Conservation (phyloP, 2,329 filamentous ascomycete species). For the Calycina marina region DNA sequence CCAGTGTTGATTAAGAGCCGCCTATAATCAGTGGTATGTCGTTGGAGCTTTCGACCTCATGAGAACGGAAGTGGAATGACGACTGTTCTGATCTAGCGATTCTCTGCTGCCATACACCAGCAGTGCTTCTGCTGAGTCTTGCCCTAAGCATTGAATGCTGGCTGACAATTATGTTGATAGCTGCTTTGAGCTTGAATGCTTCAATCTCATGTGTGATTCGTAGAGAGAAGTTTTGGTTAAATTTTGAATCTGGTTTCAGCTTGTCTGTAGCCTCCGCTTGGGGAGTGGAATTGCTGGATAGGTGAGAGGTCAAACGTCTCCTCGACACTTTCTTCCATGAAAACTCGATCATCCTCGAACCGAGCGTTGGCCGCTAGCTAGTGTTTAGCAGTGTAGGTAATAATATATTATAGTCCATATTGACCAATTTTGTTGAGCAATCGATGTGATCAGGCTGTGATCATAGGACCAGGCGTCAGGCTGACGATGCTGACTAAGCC, state of each 20-base stretch:
- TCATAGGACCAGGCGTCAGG: too few relatives aligned
- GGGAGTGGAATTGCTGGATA: slow-evolving; percentile 13
- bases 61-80: background rate
- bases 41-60: background rate
- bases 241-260: slow-evolving; percentile 5
- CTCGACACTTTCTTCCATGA: slow-evolving; percentile 2
- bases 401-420: too few relatives aligned
- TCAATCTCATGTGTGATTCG: slow-evolving; percentile 1
- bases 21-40: background rate
- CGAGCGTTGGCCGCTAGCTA: background rate
- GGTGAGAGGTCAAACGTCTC: slow-evolving; percentile 8
- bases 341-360: background rate
- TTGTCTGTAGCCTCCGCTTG: slow-evolving; percentile 1
- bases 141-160: slow-evolving; percentile 26
- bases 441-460: too few relatives aligned
- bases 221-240: slow-evolving; percentile 14
- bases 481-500: too few relatives aligned
- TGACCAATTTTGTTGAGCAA: too few relatives aligned
- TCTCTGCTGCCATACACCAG: slow-evolving; percentile 21
- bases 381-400: too few relatives aligned
- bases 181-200: slow-evolving; percentile 6
- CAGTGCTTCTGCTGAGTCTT: slow-evolving; percentile 18
- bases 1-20: background rate
- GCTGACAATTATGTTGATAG: slow-evolving; percentile 20
- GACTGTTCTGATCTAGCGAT: slow-evolving; percentile 13